Evolutionary conservation across 257 asterid genomes (phyloP).

Genomic region (Parsonsia alboflavescens): DNA sequence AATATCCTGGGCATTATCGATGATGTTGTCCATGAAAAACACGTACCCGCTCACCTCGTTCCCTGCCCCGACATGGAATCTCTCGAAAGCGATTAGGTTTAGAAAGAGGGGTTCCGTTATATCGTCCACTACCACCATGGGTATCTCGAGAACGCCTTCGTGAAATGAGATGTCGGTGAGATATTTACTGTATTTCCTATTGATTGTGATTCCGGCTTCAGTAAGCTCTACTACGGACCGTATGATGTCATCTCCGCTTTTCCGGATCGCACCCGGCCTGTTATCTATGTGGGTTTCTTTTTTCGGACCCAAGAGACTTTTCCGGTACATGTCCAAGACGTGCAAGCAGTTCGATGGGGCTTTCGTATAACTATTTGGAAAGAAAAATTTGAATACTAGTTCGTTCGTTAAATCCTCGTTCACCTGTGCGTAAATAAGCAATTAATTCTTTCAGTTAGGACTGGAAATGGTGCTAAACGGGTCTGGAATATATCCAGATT

Average conservation of each 20-base stretch:
- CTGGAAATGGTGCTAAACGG: too few species aligned
- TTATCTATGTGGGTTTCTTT: rapidly evolving
- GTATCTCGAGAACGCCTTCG: conserved; percentile 39
- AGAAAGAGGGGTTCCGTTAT: conserved; percentile 40
- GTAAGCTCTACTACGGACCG: conserved; percentile 48
- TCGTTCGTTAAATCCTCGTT: conserved; percentile 11
- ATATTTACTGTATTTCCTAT: conserved; percentile 27
- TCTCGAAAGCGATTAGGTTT: conserved; percentile 53
- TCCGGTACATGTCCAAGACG: conserved; percentile 31
- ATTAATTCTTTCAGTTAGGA: too few species aligned
- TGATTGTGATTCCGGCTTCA: conserved; percentile 45
- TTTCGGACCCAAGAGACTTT: conserved; percentile 8
- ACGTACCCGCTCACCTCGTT: conserved; percentile 48
- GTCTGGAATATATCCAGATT: too few species aligned
- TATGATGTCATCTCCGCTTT: conserved; percentile 26
- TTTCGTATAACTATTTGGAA: neutral
- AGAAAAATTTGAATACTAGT: conserved; percentile 18
- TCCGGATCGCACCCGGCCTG: neutral
- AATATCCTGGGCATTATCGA: conserved; percentile 43
- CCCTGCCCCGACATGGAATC: conserved; percentile 48
- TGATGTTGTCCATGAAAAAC: conserved; percentile 54
- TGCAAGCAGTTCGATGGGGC: conserved; percentile 20
- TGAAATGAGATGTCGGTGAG: conserved; percentile 46
- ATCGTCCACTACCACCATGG: conserved; percentile 42
- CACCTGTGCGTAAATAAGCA: neutral